Percentiles rank a stretch among this genome's conserved stretches.
Evolutionary conservation across 2,329 filamentous ascomycete species (phyloP).

Genomic region (Niveomyces coronatus): DNA sequence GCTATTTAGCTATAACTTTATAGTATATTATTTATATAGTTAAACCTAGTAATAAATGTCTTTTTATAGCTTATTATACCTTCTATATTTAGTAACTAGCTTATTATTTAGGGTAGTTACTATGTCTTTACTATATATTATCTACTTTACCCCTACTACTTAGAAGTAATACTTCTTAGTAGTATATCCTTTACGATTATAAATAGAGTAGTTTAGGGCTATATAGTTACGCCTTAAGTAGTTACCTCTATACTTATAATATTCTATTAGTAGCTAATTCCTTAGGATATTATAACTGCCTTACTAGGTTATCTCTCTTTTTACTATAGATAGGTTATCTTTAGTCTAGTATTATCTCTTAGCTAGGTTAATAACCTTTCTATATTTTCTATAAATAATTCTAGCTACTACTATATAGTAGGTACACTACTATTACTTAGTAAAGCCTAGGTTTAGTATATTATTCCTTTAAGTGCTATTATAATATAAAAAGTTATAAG

Average conservation of each 20-base stretch:
- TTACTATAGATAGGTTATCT: neutral
- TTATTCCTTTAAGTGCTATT: no score
- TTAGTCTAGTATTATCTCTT: neutral
- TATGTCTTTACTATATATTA: neutral
- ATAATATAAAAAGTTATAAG: no score
- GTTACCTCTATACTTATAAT: neutral
- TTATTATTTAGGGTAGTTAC: neutral
- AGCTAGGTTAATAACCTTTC: neutral
- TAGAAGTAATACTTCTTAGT: neutral
- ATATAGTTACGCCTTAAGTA: neutral
- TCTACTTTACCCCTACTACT: neutral
- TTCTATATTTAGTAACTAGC: neutral
- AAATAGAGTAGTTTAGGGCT: neutral
- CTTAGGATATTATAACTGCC: neutral
- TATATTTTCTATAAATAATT: neutral
- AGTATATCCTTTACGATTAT: neutral
- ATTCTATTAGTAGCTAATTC: no score
- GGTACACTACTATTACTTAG: constrained; percentile 2
- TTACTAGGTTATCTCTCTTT: neutral
- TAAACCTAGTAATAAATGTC: neutral
- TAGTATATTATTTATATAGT: neutral
- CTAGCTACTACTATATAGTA: constrained; percentile 1
- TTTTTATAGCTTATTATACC: neutral
- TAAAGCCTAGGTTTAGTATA: neutral
- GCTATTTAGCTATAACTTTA: neutral